phyloP scores from a whole-genome alignment of 2,329 filamentous ascomycete species.

The Lasiodiplodia gonubiensis region DNA sequence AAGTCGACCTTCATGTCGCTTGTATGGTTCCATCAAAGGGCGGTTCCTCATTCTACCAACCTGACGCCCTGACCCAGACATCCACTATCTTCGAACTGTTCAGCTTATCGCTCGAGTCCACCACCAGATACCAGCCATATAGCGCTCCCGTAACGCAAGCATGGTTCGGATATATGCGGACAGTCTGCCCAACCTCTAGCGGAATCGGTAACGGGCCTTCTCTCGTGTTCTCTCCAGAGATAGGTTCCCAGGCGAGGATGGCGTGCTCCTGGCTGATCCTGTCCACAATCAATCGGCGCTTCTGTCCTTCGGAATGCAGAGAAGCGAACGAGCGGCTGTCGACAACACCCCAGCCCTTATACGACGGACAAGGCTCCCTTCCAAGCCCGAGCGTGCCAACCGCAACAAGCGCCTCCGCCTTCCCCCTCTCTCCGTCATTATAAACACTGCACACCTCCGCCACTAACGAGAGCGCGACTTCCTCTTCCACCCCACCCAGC shows the following conservation, averaged over 20 bases:
- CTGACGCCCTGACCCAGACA: conserved; percentile 74
- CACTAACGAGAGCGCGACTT: conserved; percentile 72
- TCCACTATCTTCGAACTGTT: conserved; percentile 69
- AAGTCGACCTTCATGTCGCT: too few species aligned
- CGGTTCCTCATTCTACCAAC: conserved; percentile 69
- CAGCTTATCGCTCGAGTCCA: conserved; percentile 65
- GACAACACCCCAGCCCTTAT: conserved; percentile 73
- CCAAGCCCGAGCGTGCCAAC: conserved; percentile 74
- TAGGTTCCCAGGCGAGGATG: conserved; percentile 65
- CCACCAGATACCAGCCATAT: conserved; percentile 75
- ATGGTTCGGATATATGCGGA: conserved; percentile 80
- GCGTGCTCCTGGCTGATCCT: conserved; percentile 81
- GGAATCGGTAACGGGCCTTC: neutral
- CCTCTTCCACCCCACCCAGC: conserved; percentile 55
- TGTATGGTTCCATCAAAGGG: too few species aligned
- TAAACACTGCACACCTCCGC: conserved; percentile 72
- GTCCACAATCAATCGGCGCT: conserved; percentile 68
- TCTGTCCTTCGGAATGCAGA: conserved; percentile 47
- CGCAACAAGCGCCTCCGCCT: conserved; percentile 70
- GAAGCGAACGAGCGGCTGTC: neutral
- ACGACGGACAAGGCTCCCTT: conserved; percentile 73
- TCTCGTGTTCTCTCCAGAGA: neutral
- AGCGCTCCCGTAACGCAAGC: conserved; percentile 76
- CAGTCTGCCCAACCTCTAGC: neutral
- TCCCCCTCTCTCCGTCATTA: conserved; percentile 55